Conservation (phyloP, 257 asterid species). For the Fraxinus excelsior region DNA sequence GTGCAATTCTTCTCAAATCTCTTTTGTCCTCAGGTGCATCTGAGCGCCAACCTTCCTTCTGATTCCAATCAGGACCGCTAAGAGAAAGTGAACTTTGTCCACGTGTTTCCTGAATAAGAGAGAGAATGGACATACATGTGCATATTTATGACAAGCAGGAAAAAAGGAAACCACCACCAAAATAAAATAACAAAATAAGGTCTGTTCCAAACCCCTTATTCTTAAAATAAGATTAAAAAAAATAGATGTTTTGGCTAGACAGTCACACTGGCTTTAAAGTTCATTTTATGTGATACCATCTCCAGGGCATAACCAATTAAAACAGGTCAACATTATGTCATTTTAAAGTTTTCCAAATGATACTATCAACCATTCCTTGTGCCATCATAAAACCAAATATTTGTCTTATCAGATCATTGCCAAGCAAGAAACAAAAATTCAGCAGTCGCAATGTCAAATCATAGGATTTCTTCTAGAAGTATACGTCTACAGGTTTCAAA, state of each 20-base stretch:
- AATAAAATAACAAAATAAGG: constrained; percentile 3
- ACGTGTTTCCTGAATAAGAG: constrained; percentile 62
- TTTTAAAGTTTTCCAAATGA: neutral
- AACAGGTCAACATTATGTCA: constrained; percentile 7
- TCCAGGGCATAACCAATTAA: neutral
- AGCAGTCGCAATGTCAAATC: neutral
- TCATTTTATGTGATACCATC: constrained; percentile 13
- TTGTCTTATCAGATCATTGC: neutral
- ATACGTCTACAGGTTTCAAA: neutral
- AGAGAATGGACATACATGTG: neutral
- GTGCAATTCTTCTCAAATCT: constrained; percentile 69
- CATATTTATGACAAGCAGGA: neutral
- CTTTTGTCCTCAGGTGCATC: constrained; percentile 77
- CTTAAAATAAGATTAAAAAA: neutral
- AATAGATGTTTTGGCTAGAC: neutral
- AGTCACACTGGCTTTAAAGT: neutral
- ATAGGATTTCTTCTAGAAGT: neutral
- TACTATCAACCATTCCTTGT: neutral
- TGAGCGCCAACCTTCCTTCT: constrained; percentile 81
- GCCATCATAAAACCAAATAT: neutral
- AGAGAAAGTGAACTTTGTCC: constrained; percentile 88
- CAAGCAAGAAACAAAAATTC: neutral
- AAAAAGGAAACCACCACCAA: neutral
- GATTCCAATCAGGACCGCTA: constrained; percentile 74
- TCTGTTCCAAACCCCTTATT: neutral